Evolutionary conservation across 2,329 filamentous ascomycete species (phyloP), one percentile per base, ranked within the genome.

Genomic region (Ceratocystis destructans): DNA sequence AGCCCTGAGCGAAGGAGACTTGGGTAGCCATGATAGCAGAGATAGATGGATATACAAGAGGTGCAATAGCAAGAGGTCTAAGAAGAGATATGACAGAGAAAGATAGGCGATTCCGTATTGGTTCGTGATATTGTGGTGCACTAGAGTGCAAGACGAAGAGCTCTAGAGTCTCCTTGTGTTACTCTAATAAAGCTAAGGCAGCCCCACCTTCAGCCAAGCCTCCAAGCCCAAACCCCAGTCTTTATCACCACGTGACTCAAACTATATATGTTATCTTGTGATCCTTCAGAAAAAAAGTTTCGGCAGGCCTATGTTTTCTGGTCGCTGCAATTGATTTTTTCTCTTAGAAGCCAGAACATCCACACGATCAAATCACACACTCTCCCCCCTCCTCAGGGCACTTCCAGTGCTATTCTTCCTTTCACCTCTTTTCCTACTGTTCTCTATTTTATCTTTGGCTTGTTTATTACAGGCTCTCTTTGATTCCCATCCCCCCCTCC

Each of bases 1-100:
- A 96, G 41, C 84, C 81, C 76, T 88, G 90, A 71, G 90, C 88
- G 75, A 96, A 97, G 63, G 85, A 79, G 68, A 92, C 77, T 81
- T 96, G 92, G n/a, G 87, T 82, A 46, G 67, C 61, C 64, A 68
- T 68, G 61, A 25, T 25, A 2, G 15, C 61, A 64, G 28, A 28
- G 10, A 8, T 53, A 12, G 48, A 48, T 20, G 3, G 48, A 50
- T 7, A 20, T n/a, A 7, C 7, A 22, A 25, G 48, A 53, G 10
- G 3, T 5, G 8, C 46, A 22, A 50, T 10, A 22, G 46, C 7
- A 20, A 20, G 8, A 25, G 4, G 20, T 10, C 8, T 3, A 28
- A 25, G 5, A 53, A 25, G 8, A 5, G 3, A 20, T 2, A 20
- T 6, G 17, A 10, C 5, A n/a, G 45, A 48, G 45, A 48, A 48